A percentile compares a stretch with the other conserved stretches of the same genome.
phyloP scores from a whole-genome alignment of 495 filamentous ascomycete genomes.

The Neurospora sp. region DNA sequence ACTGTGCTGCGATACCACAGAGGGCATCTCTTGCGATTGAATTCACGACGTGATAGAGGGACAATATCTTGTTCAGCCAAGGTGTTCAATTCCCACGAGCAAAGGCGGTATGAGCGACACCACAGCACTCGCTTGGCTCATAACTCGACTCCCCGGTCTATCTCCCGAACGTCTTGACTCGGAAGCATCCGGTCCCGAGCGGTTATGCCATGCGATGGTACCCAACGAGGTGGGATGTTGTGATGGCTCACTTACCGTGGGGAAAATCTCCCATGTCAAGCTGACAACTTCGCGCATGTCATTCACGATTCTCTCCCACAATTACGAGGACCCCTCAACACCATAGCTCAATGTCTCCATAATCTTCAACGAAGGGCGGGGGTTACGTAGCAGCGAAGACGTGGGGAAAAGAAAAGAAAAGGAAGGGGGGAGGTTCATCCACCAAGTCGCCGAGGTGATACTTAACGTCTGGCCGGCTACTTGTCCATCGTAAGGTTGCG shows the following conservation, averaged over 20 bases:
- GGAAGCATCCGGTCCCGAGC: background rate
- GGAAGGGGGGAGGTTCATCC: background rate
- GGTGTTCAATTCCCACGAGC: background rate
- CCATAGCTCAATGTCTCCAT: background rate
- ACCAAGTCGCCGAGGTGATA: background rate
- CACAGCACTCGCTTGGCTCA: background rate
- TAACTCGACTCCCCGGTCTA: background rate
- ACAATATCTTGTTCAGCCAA: background rate
- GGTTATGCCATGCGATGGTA: background rate
- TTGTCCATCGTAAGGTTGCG: background rate
- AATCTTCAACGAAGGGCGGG: background rate
- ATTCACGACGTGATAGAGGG: background rate
- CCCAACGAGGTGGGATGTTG: background rate
- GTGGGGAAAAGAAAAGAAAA: background rate
- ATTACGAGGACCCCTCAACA: background rate
- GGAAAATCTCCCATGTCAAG: background rate
- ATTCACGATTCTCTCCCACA: background rate
- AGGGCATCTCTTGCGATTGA: background rate
- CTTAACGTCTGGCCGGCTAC: background rate
- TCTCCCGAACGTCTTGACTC: background rate
- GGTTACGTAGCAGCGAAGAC: background rate
- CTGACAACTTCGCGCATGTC: background rate
- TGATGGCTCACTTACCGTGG: background rate
- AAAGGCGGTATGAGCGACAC: background rate
- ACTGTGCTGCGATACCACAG: background rate